These are phyloP conservation scores for Collybiopsis confluens DNA, from an alignment of 768 basidiomycete genomes.

Conservation along the genomic window DNA sequence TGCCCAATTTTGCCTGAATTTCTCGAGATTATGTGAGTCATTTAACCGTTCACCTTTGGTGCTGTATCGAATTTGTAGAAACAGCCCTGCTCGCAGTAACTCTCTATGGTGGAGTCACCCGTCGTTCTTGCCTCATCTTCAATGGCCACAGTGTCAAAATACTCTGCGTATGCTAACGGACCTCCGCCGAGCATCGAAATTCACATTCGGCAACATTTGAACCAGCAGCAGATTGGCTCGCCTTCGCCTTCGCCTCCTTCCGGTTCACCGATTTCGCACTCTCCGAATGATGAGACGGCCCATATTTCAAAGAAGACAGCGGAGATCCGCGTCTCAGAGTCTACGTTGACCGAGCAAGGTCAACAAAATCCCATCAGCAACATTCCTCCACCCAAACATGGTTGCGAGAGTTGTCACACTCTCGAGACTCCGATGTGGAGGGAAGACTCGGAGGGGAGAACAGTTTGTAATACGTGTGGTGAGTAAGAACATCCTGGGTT, in stretches of 20 bases:
- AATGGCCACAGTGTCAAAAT: constrained; percentile 17
- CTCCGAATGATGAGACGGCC: neutral
- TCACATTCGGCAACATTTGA: neutral
- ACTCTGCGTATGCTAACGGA: constrained; percentile 20
- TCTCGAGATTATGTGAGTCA: neutral
- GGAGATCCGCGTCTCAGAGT: neutral
- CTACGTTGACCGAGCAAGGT: constrained; percentile 16
- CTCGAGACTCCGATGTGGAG: constrained; percentile 80
- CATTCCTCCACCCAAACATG: constrained; percentile 30
- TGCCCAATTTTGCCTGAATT: neutral
- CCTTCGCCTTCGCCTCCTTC: neutral
- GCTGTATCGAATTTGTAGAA: neutral
- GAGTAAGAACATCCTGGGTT: constrained; percentile 28
- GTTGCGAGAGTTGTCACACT: constrained; percentile 76
- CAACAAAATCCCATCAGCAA: constrained; percentile 13
- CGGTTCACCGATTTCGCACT: neutral
- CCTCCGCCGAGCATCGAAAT: constrained; percentile 4
- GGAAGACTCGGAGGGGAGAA: constrained; percentile 74
- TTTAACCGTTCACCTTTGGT: neutral
- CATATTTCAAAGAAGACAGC: neutral
- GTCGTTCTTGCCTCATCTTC: constrained; percentile 7
- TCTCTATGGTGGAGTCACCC: neutral
- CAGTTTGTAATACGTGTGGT: constrained; percentile 91
- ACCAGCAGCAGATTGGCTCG: neutral
- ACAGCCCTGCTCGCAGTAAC: neutral